Evolutionary conservation across 129 eudicot species (phyloP), one percentile per base, ranked within the genome.

Genomic region (Flaveria robusta): DNA sequence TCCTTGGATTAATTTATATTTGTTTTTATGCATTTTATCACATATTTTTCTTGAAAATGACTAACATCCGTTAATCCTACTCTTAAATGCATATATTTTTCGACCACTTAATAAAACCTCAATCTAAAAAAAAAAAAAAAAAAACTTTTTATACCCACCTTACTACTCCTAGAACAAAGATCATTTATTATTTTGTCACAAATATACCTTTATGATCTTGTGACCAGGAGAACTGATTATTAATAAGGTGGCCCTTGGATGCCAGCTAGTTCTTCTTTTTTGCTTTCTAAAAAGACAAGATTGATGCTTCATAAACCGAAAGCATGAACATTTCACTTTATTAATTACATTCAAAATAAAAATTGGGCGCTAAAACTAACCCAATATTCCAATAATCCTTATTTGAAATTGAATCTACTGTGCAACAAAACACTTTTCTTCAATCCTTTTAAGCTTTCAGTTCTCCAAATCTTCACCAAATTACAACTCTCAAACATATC

Each of bases 301-400:
- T 43, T 43, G 47, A 43, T 18, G 49, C 13, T 43, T 46, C 11
- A 66, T 68, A 41, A 68, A 73, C 70, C 63, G 20, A 66, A 79
- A 64, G 83, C 74, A 80, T 80, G 70, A 10, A 79, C 3, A 43
- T 42, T 80, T 23, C 71, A 74, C 83, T 80, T 80, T 80, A 73
- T 22, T 80, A 37, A 66, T 66, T 29, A 16, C 13, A 73, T 80
- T 80, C 83, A 73, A 80, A 80, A 20, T 65, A 16, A 54, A 14
- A n/a, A 11, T 15, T 80, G 64, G 83, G 83, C 83, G 83, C 75
- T 73, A 80, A 80, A 73, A 73, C 43, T 18, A 74, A 37, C 37
- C 75, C 58, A 67, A 43, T 9, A 7, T 42, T 42, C 22, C 22
- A 54, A 62, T 27, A 68, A 43, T 51, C 78, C 29, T 39, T 10